These are phyloP conservation scores for Butyriboletus loyo DNA, from an alignment of 768 basidiomycete species.

Conservation along the genomic window DNA sequence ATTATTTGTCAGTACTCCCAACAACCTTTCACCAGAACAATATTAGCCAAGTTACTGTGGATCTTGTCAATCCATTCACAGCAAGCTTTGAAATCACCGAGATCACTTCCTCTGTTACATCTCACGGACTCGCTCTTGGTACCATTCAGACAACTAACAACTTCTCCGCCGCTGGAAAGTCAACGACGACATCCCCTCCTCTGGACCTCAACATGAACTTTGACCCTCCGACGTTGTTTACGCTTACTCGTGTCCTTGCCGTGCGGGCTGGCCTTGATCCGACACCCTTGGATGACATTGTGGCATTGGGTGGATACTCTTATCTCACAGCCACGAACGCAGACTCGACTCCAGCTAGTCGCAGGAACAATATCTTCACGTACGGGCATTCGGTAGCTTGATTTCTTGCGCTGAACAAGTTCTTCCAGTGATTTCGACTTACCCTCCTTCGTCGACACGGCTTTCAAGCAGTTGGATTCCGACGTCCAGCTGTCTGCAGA, in stretches of 20 bases:
- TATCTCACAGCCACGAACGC: slow-evolving; percentile 42
- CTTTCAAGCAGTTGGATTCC: slow-evolving; percentile 61
- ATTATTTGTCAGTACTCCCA: slow-evolving; percentile 44
- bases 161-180: slow-evolving; percentile 52
- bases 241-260: slow-evolving; percentile 64
- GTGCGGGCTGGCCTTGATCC: slow-evolving; percentile 60
- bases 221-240: slow-evolving; percentile 66
- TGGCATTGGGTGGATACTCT: slow-evolving; percentile 61
- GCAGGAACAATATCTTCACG: slow-evolving; percentile 53
- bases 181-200: slow-evolving; percentile 53
- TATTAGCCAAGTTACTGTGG: slow-evolving; percentile 61
- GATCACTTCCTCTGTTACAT: slow-evolving; percentile 58
- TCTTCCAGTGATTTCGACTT: slow-evolving; percentile 55
- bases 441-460: slow-evolving; percentile 57
- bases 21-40: slow-evolving; percentile 63
- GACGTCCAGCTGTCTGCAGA: slow-evolving; percentile 56
- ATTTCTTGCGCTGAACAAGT: not conserved
- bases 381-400: slow-evolving; percentile 17
- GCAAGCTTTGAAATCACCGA: slow-evolving; percentile 53
- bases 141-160: slow-evolving; percentile 51
- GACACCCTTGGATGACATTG: slow-evolving; percentile 62
- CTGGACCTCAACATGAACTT: slow-evolving; percentile 65
- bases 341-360: slow-evolving; percentile 31
- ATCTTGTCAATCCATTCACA: slow-evolving; percentile 66
- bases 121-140: slow-evolving; percentile 60